Evolutionary conservation across 2,329 filamentous ascomycete genomes (phyloP).

Genomic region (Hirsutella rhossiliensis): DNA sequence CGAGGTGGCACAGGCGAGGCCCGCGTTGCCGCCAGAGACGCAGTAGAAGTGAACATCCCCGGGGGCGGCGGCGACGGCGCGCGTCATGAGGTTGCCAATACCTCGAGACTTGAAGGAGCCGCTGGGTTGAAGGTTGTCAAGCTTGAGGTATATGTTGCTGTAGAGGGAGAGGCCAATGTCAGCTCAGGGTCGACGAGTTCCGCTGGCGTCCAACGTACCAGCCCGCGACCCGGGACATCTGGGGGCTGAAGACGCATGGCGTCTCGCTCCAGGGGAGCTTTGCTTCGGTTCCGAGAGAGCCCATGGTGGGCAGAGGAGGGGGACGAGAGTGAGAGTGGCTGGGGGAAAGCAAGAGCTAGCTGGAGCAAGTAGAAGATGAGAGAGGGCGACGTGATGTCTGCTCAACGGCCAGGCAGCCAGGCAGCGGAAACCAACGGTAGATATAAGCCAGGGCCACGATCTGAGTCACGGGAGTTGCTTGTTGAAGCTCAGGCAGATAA

Average conservation of each 20-base stretch:
- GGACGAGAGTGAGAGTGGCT: background rate
- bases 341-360: background rate
- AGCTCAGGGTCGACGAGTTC: background rate
- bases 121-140: constrained; percentile 74
- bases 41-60: constrained; percentile 58
- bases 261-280: constrained; percentile 57
- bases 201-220: constrained; percentile 39
- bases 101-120: constrained; percentile 79
- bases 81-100: constrained; percentile 56
- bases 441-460: too few relatives aligned
- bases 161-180: background rate
- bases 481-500: too few relatives aligned
- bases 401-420: too few relatives aligned
- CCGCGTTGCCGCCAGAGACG: constrained; percentile 73
- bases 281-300: constrained; percentile 23
- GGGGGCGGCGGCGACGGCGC: constrained; percentile 18
- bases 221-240: constrained; percentile 57
- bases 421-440: too few relatives aligned
- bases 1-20: constrained; percentile 67
- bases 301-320: constrained; percentile 19
- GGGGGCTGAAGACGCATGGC: constrained; percentile 53
- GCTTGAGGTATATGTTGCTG: constrained; percentile 71
- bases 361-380: background rate
- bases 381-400: too few relatives aligned
- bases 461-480: too few relatives aligned